These are phyloP conservation scores for Seminavis robusta DNA, from an alignment of 108 stramenopile species.

Conservation along the genomic window DNA sequence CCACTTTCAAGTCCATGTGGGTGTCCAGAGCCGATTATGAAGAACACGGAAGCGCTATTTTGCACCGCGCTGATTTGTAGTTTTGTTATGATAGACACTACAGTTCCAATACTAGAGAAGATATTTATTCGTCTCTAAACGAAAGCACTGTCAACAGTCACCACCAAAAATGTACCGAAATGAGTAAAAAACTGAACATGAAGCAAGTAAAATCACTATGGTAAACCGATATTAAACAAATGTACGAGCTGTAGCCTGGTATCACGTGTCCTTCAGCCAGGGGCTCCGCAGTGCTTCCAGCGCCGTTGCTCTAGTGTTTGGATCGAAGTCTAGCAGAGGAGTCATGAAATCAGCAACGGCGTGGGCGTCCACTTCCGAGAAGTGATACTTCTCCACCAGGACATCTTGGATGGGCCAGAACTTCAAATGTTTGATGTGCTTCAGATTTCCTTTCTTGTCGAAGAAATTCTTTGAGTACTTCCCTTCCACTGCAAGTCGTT, in stretches of 20 bases:
- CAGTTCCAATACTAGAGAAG: background rate
- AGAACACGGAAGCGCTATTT: slow-evolving; percentile 85
- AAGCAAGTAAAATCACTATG: no score
- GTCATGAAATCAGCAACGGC: slow-evolving; percentile 83
- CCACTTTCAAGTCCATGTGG: slow-evolving; percentile 99
- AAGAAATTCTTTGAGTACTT: slow-evolving; percentile 96
- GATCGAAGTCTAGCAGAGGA: slow-evolving; percentile 84
- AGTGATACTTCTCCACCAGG: slow-evolving; percentile 87
- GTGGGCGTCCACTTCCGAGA: slow-evolving; percentile 73
- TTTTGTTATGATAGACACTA: background rate
- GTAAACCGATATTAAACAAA: no score
- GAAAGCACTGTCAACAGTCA: background rate
- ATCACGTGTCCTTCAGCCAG: slow-evolving; percentile 83
- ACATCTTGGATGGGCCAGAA: slow-evolving; percentile 97
- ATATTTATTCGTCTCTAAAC: background rate
- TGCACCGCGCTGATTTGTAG: slow-evolving; percentile 77
- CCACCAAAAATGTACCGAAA: background rate
- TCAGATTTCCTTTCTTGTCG: slow-evolving; percentile 92
- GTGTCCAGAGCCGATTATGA: slow-evolving; percentile 90
- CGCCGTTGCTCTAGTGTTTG: slow-evolving; percentile 79
- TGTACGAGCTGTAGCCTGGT: no score
- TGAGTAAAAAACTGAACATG: background rate
- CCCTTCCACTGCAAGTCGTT: slow-evolving; percentile 78
- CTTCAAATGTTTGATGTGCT: slow-evolving; percentile 96
- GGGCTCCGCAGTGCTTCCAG: slow-evolving; percentile 71